Base-by-base conservation (phyloP, 139 green algal species). In the Deuterostichococcus epilithicus region DNA sequence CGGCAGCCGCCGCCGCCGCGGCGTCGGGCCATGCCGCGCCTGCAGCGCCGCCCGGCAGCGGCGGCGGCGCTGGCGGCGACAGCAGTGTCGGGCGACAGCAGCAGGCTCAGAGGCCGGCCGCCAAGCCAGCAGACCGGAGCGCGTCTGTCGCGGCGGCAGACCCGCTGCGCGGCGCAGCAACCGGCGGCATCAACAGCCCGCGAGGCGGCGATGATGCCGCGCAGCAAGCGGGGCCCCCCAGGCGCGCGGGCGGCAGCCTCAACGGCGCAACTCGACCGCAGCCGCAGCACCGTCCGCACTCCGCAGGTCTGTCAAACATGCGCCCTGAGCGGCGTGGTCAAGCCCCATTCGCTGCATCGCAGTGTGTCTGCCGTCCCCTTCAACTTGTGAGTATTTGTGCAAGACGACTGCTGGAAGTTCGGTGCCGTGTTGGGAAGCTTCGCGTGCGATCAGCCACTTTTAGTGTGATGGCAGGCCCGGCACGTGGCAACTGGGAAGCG, bases 401-500 rank as follows among this genome's bases (percentile, higher is more conserved):
- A n/a, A n/a, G n/a, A n/a, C n/a, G n/a, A n/a, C n/a, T n/a, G n/a
- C n/a, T n/a, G n/a, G n/a, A n/a, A n/a, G n/a, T n/a, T n/a, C n/a
- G n/a, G n/a, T n/a, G n/a, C n/a, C n/a, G n/a, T n/a, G n/a, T n/a
- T n/a, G n/a, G n/a, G n/a, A n/a, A n/a, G n/a, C n/a, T n/a, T n/a
- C n/a, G n/a, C n/a, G n/a, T n/a, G n/a, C n/a, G n/a, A n/a, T n/a
- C n/a, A n/a, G n/a, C n/a, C n/a, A n/a, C n/a, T n/a, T n/a, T n/a
- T n/a, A n/a, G n/a, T n/a, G 52, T 25, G 5, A 28, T 28, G 67
- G 72, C 68, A 80, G 77, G 73, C 45, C 66, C 35, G 10, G 83
- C 93, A 32, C 77, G 75, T 20, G 83, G 88, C 70, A 96, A 98
- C 84, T 97, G 93, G 93, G 79, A 78, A 3, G 91, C 86, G 0